Evolutionary conservation across 2,329 filamentous ascomycete species (phyloP), one percentile per base, ranked within the genome.

Genomic region (Trichoderma arundinaceum): DNA sequence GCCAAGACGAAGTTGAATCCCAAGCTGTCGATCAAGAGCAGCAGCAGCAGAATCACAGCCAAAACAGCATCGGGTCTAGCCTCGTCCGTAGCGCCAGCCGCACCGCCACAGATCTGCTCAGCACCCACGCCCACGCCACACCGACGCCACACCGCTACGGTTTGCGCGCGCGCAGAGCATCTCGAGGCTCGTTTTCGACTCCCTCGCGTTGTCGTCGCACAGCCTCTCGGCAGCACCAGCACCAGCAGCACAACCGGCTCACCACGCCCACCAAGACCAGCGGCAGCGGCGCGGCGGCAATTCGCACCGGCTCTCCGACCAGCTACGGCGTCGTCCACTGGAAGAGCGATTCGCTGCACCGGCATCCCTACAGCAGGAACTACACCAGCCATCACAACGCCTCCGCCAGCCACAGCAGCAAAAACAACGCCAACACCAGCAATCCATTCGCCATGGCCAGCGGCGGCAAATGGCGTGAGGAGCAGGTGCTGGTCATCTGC

Each of bases 401-500:
- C 13, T n/a, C 9, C 35, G 19, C 44, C 35, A 41, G 44, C 44
- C 10, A 13, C 12, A 1, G 28, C 44, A 17, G 5, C 22, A 17
- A 60, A 19, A 17, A 28, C 35, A 7, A 32, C 44, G 51, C 10
- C 46, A 41, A 15, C 35, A 19, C 3, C 35, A 51, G 7, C 9
- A 41, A 32, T 13, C 67, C 35, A 64, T 67, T 71, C 72, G 77
- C 68, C 61, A 88, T 88, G 85, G 83, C 85, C 69, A 80, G 77
- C 75, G 82, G 84, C 68, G 82, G 81, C 73, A 88, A 87, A 78
- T 88, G 84, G 83, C 83, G 84, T 77, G 86, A 88, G 80, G 86
- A 88, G 76, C 85, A 88, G 81, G 79, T 88, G 73, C 84, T 88
- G 74, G 78, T 94, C 76, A 88, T 94, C 79, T 90, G 89, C 77